A percentile compares a stretch with the other conserved stretches of the same genome.
Evolutionary conservation across 2,329 filamentous ascomycete genomes (phyloP).

Genomic region (Arthrobotrys iridis): DNA sequence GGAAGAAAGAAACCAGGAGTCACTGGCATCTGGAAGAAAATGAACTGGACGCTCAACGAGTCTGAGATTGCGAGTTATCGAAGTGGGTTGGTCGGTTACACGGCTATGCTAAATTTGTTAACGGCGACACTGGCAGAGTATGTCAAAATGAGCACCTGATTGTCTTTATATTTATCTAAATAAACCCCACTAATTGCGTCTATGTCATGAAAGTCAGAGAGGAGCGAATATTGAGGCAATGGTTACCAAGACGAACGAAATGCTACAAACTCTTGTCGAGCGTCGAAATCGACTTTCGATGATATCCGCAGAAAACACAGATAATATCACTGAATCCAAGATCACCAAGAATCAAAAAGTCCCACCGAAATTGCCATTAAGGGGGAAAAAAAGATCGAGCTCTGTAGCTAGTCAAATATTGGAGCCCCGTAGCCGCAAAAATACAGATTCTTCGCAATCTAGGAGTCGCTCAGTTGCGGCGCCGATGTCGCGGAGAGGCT

Average conservation of each 20-base stretch:
- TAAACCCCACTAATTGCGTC: background rate
- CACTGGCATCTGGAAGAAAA: constrained; percentile 49
- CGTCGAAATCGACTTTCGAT: constrained; percentile 44
- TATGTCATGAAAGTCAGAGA: constrained; percentile 29
- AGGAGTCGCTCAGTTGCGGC: constrained; percentile 44
- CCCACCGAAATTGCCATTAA: background rate
- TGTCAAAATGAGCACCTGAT: background rate
- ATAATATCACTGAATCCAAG: constrained; percentile 7
- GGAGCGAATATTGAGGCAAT: constrained; percentile 51
- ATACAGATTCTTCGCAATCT: background rate
- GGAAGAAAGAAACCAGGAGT: constrained; percentile 45
- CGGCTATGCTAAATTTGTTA: constrained; percentile 49
- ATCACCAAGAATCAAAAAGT: constrained; percentile 1
- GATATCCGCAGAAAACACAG: constrained; percentile 21
- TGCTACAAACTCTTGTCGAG: constrained; percentile 48
- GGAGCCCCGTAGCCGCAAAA: constrained; percentile 4
- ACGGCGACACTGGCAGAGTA: constrained; percentile 52
- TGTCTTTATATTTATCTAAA: background rate
- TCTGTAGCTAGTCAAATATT: constrained; percentile 11
- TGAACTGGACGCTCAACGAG: constrained; percentile 50
- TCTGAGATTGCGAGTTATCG: constrained; percentile 51
- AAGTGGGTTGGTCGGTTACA: constrained; percentile 51
- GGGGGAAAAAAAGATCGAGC: constrained; percentile 18
- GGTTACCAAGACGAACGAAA: constrained; percentile 51
- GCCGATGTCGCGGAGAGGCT: constrained; percentile 26